Evolutionary conservation across 2,329 filamentous ascomycete species (phyloP), one percentile per base, ranked within the genome.

Genomic region (Aspergillus calidoustus): DNA sequence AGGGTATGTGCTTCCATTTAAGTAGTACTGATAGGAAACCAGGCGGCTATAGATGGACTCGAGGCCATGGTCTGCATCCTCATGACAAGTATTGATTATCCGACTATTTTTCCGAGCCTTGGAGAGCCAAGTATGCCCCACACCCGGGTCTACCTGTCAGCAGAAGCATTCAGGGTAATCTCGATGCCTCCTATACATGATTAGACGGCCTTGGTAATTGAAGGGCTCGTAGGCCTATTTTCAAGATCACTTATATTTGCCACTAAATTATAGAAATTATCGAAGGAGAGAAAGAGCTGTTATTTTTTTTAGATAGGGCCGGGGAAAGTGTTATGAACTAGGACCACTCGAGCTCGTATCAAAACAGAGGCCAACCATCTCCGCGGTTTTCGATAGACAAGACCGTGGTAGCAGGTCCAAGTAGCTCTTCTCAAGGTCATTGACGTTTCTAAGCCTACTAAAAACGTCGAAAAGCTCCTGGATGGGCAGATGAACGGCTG

Each of bases 371-470:
- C 31, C 31, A 38, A 38, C 31, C 7, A 58, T 8, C n/a, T 51
- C 47, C 13, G n/a, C 34, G 6, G 52, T 52, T 41, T 57, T 61
- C 1, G 48, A 41, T 13, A 57, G 15, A 15, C 59, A 61, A 22
- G 59, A 61, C 13, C 23, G 53, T 41, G 54, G 41, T 34, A 57
- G 13, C 17, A 61, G 15, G 41, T 57, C 48, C 25, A 54, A 9
- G 30, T 61, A 57, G 19, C 34, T 57, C 4, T 54, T 22, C n/a
- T 57, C 59, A 17, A 44, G 41, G n/a, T 48, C 25, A 53, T 61
- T 57, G 62, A 57, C 68, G 65, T 31, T 70, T 64, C 48, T 69
- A 62, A 15, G 69, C 68, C 19, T 64, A 66, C 61, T 49, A 7
- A 68, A 59, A 17, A 65, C 51, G 8, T 62, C 19, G 3, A 65